These are phyloP conservation scores for Sporothrix protearum DNA, from an alignment of 2,329 filamentous ascomycete species.

Conservation along the genomic window DNA sequence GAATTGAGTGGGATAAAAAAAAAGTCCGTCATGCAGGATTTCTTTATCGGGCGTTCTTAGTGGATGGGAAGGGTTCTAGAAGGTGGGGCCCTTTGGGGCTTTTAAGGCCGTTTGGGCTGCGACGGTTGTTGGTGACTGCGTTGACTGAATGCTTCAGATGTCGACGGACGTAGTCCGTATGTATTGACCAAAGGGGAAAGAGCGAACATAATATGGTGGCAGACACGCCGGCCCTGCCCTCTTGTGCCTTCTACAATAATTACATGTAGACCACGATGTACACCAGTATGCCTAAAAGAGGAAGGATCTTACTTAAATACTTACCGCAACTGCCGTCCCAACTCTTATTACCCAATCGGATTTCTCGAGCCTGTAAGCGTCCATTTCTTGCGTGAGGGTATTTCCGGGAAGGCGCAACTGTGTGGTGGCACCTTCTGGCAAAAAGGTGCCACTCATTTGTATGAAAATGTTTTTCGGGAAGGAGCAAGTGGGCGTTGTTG, in stretches of 20 bases:
- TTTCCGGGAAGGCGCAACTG: neutral
- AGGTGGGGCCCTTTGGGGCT: slow-evolving; percentile 16
- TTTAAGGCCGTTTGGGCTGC: slow-evolving; percentile 14
- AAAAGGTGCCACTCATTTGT: neutral
- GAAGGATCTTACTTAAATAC: neutral
- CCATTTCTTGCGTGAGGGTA: no score
- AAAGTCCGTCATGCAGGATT: slow-evolving; percentile 17
- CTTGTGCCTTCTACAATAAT: neutral
- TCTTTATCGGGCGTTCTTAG: slow-evolving; percentile 14
- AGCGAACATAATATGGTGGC: neutral
- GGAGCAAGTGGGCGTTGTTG: neutral
- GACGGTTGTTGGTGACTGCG: neutral
- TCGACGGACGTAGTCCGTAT: neutral
- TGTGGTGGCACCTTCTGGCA: neutral
- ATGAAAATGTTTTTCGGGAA: neutral
- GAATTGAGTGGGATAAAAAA: slow-evolving; percentile 4
- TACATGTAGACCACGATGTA: no score
- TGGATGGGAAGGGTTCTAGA: slow-evolving; percentile 22
- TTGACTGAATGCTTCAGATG: neutral
- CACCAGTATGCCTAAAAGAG: neutral
- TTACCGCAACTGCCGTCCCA: neutral
- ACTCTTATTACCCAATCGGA: neutral
- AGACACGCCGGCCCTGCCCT: neutral
- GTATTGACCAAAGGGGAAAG: neutral
- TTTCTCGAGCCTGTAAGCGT: neutral